Percentiles rank a stretch among this genome's conserved stretches.
phyloP scores from a whole-genome alignment of 1,139 yeast genomes.

The Saccharomyces pastorianus region DNA sequence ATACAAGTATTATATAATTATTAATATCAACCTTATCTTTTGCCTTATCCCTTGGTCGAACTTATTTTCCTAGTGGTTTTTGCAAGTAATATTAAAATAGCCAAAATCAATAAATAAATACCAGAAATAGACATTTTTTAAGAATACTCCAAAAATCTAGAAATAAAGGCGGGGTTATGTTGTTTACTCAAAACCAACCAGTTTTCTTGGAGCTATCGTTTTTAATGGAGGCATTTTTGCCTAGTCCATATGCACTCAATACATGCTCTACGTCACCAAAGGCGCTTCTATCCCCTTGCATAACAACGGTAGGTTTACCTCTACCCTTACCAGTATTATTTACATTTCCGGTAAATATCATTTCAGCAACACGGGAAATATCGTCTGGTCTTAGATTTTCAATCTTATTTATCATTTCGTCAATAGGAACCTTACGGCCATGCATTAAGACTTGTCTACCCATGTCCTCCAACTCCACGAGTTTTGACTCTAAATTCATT shows the following conservation, averaged over 20 bases:
- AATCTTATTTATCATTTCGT: conserved; percentile 76
- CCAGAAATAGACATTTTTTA: not conserved
- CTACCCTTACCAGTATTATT: conserved; percentile 44
- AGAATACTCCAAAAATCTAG: not conserved
- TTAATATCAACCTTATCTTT: not conserved
- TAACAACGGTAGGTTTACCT: conserved; percentile 71
- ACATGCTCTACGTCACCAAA: conserved; percentile 78
- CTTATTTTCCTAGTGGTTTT: not conserved
- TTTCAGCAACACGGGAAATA: conserved; percentile 64
- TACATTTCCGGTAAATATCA: conserved; percentile 62
- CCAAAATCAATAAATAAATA: not conserved
- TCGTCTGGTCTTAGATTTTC: conserved; percentile 59
- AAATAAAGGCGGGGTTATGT: not conserved
- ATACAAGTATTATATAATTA: not conserved
- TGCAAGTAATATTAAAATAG: not conserved
- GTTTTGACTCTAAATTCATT: conserved; percentile 87
- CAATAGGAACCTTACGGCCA: conserved; percentile 66
- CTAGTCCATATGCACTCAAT: conserved; percentile 66
- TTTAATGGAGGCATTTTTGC: conserved; percentile 35
- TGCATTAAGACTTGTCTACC: conserved; percentile 91
- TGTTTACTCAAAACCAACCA: not conserved
- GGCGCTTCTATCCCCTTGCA: conserved; percentile 78
- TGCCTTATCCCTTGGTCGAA: not conserved
- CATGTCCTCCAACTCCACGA: conserved; percentile 87
- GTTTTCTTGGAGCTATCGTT: not conserved